Evolutionary conservation across 2,329 filamentous ascomycete genomes (phyloP).

Genomic region (Fusarium mexicanum): DNA sequence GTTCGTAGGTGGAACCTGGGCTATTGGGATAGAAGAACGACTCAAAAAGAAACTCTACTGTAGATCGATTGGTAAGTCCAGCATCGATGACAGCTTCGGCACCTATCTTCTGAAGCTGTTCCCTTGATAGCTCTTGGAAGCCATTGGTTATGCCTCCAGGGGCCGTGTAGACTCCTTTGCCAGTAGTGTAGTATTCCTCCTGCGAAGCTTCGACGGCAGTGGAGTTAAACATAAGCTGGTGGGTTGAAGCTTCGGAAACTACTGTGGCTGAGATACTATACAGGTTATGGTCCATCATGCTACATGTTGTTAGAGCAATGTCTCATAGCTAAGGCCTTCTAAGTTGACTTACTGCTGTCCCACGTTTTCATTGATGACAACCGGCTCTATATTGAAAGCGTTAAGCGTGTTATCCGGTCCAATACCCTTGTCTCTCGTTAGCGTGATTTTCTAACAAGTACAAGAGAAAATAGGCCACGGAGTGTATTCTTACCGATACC

Average conservation of each 20-base stretch:
- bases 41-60: constrained; percentile 18
- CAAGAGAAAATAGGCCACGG: accelerated
- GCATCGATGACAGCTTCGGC: constrained; percentile 6
- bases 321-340: accelerated
- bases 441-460: accelerated
- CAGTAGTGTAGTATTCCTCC: constrained; percentile 3
- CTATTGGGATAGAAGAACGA: constrained; percentile 14
- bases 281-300: constrained; percentile 6
- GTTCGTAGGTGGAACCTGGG: constrained; percentile 5
- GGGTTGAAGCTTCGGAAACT: neutral
- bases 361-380: constrained; percentile 14
- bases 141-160: constrained; percentile 3
- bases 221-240: neutral
- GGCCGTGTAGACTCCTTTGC: neutral
- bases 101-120: neutral
- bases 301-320: accelerated
- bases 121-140: neutral
- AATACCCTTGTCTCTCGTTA: neutral
- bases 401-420: neutral
- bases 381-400: constrained; percentile 6
- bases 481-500: neutral
- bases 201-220: neutral
- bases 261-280: constrained; percentile 18
- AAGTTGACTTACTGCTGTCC: neutral
- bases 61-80: constrained; percentile 3